Base-by-base conservation (phyloP, 1,284 basidiomycete genomes). In the Fomitopsis schrenkii region DNA sequence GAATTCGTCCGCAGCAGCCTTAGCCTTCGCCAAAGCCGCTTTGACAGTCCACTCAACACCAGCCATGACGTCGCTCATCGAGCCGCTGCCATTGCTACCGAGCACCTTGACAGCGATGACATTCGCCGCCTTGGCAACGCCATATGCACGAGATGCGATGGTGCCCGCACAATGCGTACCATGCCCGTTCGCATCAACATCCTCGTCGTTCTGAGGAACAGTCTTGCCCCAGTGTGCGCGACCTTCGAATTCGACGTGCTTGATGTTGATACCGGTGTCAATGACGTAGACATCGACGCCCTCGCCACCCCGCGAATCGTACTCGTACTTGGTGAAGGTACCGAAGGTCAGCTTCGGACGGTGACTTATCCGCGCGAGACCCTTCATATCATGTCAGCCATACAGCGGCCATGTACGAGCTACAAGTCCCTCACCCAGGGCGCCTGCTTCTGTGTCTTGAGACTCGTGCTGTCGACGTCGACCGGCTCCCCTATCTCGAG, bases 31-130 rank as follows among this genome's bases (percentile, higher is more conserved):
- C 56, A 77, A 74, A 33, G 95, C 93, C 28, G 83, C 72, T 52
- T 81, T 76, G 22, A 90, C 86, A 62, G 95, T 96, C 86, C 88
- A 99, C 40, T 82, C 77, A 62, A 97, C 94, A 73, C 95, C 96
- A 19, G 81, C 84, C 59, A 98, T 82, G 68, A 98, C 97, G 71
- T 98, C 96, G 56, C 92, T 90, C 94, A 97, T 98, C 63, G 90
- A 85, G n/a, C 97, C 97, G 63, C 89, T 92, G 53, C 97, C 97
- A 70, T 95, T 92, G 58, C 90, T 87, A 33, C 95, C 94, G 59
- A 99, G 86, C 26, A 99, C 97, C 85, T 99, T 99, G 79, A 99
- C 97, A 56, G 97, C 97, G 66, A 95, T 87, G 66, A 99, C 83
- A 63, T 92, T 85, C 55, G 95, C 96, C 68, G 85, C 84, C 87